Evolutionary conservation across 176 grass and related monocot genomes (phyloP).

Genomic region (Thalia dealbata): DNA sequence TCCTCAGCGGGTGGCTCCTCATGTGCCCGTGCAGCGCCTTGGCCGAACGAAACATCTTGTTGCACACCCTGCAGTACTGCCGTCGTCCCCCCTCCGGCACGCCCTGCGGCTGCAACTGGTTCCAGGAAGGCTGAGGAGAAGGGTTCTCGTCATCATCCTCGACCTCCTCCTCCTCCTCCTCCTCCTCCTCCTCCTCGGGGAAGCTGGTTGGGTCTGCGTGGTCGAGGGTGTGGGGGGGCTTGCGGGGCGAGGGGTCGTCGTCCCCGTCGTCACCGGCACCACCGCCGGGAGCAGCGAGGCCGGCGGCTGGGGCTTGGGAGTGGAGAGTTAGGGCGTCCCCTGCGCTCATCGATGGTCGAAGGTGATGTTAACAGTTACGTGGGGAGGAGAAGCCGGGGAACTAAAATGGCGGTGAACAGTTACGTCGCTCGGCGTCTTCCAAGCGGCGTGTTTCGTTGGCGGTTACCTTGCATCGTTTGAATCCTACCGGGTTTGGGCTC

Average conservation of each 20-base stretch:
- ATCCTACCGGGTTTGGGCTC: too few relatives aligned
- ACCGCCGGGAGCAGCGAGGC: not conserved
- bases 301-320: not conserved
- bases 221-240: not conserved
- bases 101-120: not conserved
- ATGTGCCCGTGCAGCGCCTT: not conserved
- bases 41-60: not conserved
- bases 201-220: not conserved
- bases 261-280: not conserved
- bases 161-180: not conserved
- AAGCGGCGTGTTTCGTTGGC: not conserved
- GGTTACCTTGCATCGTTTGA: too few relatives aligned
- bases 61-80: not conserved
- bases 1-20: not conserved
- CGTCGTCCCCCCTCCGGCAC: not conserved
- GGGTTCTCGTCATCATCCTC: not conserved
- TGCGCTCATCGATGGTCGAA: not conserved
- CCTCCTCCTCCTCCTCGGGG: not conserved
- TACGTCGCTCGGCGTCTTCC: not conserved
- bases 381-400: too few relatives aligned
- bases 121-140: not conserved
- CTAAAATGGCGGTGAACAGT: not conserved
- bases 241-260: not conserved
- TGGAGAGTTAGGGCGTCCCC: not conserved
- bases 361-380: not conserved